Percentiles rank a stretch among this genome's conserved stretches.
Conservation (phyloP, 2,329 filamentous ascomycete genomes). For the Teratosphaeria zuluensis region DNA sequence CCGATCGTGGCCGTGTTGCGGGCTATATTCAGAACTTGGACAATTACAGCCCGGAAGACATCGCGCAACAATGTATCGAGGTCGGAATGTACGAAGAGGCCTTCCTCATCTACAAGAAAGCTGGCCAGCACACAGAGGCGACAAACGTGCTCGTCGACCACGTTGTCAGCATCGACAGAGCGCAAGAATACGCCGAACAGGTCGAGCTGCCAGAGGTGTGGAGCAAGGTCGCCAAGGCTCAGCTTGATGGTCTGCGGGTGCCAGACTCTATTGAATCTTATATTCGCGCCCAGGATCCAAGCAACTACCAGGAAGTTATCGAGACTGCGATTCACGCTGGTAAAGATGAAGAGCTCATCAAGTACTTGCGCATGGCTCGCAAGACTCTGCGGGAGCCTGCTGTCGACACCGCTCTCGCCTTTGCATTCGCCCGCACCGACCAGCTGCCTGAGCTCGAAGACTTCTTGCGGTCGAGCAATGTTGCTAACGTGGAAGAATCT, state of each 20-base stretch:
- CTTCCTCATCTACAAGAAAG: constrained; percentile 98
- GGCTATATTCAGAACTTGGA: constrained; percentile 91
- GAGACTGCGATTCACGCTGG: constrained; percentile 90
- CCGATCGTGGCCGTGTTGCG: constrained; percentile 89
- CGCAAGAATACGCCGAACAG: constrained; percentile 88
- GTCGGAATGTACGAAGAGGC: constrained; percentile 94
- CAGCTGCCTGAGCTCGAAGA: constrained; percentile 91
- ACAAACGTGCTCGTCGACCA: constrained; percentile 90
- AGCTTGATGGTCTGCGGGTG: constrained; percentile 89
- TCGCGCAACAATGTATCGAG: constrained; percentile 84
- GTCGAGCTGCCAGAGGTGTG: constrained; percentile 92
- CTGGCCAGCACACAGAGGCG: constrained; percentile 75
- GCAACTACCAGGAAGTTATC: constrained; percentile 91
- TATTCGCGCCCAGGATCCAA: constrained; percentile 86
- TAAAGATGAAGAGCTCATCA: constrained; percentile 96
- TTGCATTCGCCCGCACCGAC: constrained; percentile 85
- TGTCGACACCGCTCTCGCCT: constrained; percentile 88
- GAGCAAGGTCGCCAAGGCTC: constrained; percentile 97
- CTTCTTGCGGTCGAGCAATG: constrained; percentile 85
- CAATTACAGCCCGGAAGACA: constrained; percentile 83
- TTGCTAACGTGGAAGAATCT: constrained; percentile 90
- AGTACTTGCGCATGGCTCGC: constrained; percentile 91
- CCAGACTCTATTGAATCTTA: constrained; percentile 93
- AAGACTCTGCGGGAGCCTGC: constrained; percentile 91
- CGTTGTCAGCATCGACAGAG: constrained; percentile 94